Base-by-base conservation (phyloP, 2,329 filamentous ascomycete genomes). In the Amphichorda felina region DNA sequence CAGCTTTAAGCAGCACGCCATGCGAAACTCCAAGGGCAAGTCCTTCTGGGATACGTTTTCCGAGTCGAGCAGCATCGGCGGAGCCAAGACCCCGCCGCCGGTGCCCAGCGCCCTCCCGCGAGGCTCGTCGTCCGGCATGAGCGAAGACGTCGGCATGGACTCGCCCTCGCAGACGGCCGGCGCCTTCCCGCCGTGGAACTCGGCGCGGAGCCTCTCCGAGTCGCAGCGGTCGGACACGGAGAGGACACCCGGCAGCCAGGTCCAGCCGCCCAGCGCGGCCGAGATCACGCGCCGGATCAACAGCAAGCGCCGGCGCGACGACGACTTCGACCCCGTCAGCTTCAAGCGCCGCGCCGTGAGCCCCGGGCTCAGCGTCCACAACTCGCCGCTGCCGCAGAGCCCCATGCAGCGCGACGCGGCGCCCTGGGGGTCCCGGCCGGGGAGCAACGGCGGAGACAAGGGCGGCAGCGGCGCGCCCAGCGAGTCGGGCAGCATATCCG, bases 281-380 rank as follows among this genome's bases (percentile, higher is more conserved):
- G 83, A 91, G 47, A 75, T 89, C 34, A 82, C 82, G 4, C 72
- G 84, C 8, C 82, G 86, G 41, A 79, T 86, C 36, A 79, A 83
- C 54, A 76, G 72, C 55, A 91, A 89, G 55, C 78, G 89, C n/a
- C 75, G 86, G 16, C 72, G 87, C 38, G 89, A 95, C 42, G 87
- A 94, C 49, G 88, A 95, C 49, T 81, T 94, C 38, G 88, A 96
- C 52, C 80, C 84, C 2, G 72, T 79, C 27, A 83, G 80, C 41
- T 88, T 95, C 63, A 96, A 96, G 60, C 75, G 89, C 13, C 75
- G 89, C 30, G 89, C 89, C 17, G 89, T 96, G 3, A 91, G 83
- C 40, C 89, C 89, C 1, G 85, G 88, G 13, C 79, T 95, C 68
- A 94, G 86, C 54, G 80, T 82, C 2, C 86, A 94, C 49, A 93